Evolutionary conservation across 345 rosid genomes (phyloP), one percentile per base, ranked within the genome.

Genomic region (Rubroshorea leprosula): DNA sequence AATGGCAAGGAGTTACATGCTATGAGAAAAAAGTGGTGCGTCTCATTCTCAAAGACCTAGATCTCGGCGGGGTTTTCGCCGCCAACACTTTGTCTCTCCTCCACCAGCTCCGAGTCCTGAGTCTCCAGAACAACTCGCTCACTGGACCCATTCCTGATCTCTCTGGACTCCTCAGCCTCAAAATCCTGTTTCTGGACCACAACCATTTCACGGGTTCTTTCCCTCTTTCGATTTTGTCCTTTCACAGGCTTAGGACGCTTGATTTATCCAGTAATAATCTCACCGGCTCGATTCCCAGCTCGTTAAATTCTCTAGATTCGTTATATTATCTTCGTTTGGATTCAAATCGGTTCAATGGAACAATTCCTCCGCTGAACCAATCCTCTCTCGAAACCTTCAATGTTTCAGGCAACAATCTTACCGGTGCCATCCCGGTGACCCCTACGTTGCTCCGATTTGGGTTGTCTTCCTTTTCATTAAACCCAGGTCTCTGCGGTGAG

Each of bases 401-500:
- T 23, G 80, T 83, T 39, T 91, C 96, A n/a, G 76, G 57, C 45
- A 91, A 88, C 67, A 78, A 85, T 43, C 71, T 91, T 26, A 68
- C 76, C 60, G 98, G 95, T 0, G 72, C 95, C 0, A 73, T 91
- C 59, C 96, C 95, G 4, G 88, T 82, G 45, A 85, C 95, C 0
- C 44, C 83, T 0, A 73, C 71, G 10, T 63, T 91, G 10, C 58
- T 74, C 44, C 81, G 86, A 11, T 88, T 91, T 57, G 81, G 71
- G 0, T 51, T 68, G 38, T 79, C 86, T 0, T 83, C 96, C 1
- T 92, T 86, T 62, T 67, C 68, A 15, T 55, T 61, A 58, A 88
- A 88, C 74, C 95, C 93, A 4, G 70, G 75, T 47, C 90, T 92
- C 24, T 92, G 96, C 66, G 98, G 96, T 24, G 88, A 84, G 87